Conservation (phyloP, 768 basidiomycete species). For the Naganishia vishniacii region DNA sequence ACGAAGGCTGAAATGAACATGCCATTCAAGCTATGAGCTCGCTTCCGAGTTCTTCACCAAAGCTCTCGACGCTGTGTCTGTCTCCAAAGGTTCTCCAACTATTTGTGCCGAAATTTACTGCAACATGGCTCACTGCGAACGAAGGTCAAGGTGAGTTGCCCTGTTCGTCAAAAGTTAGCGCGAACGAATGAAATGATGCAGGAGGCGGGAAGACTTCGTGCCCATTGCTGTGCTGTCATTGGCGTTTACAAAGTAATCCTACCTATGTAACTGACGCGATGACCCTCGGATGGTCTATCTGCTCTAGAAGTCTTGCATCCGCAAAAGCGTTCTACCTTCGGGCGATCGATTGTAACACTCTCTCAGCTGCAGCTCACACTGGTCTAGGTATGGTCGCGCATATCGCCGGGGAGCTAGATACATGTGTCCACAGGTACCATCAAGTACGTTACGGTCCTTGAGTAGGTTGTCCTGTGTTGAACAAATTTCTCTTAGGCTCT, state of each 20-base stretch:
- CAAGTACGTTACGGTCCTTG: constrained; percentile 58
- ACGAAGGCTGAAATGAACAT: too few relatives aligned
- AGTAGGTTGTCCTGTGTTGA: background rate
- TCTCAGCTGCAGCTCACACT: constrained; percentile 71
- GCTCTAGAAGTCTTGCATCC: constrained; percentile 54
- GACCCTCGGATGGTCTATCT: too few relatives aligned
- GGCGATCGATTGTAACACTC: constrained; percentile 81
- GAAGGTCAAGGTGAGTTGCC: constrained; percentile 66
- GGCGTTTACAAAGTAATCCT: too few relatives aligned
- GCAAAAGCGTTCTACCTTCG: constrained; percentile 69
- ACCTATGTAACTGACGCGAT: too few relatives aligned
- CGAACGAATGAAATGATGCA: too few relatives aligned
- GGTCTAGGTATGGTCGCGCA: constrained; percentile 87
- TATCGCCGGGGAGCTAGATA: constrained; percentile 64
- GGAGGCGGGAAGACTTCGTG: too few relatives aligned
- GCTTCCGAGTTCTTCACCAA: constrained; percentile 50
- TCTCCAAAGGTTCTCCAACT: constrained; percentile 75
- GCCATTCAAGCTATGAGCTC: constrained; percentile 67
- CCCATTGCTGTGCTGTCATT: too few relatives aligned
- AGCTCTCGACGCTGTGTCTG: background rate
- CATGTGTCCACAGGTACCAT: constrained; percentile 84
- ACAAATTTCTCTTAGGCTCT: constrained; percentile 25
- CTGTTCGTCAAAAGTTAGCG: too few relatives aligned
- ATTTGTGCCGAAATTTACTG: constrained; percentile 86
- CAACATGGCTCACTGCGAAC: constrained; percentile 83